Conservation (phyloP, 2,329 filamentous ascomycete species). For the Alternaria longipes region DNA sequence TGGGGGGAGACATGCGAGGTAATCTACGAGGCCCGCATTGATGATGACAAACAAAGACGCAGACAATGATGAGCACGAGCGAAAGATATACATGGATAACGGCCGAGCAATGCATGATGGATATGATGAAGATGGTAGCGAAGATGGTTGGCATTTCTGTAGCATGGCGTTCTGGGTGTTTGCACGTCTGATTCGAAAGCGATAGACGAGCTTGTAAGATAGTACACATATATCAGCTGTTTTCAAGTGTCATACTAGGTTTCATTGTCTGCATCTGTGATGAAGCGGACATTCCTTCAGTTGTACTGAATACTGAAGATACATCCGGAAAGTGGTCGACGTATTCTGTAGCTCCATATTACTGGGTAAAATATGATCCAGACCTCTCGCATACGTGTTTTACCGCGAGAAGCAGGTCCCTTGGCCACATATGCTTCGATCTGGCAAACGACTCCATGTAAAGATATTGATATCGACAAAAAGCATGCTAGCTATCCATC, state of each 20-base stretch:
- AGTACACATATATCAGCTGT: conserved; percentile 10
- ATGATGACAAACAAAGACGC: conserved; percentile 3
- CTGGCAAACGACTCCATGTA: background rate
- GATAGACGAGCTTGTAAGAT: conserved; percentile 15
- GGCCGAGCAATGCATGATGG: conserved; percentile 10
- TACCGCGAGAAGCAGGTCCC: too few relatives aligned
- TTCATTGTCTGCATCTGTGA: background rate
- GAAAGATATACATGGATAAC: conserved; percentile 8
- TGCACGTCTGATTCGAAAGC: background rate
- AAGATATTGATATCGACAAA: background rate
- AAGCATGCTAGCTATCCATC: background rate
- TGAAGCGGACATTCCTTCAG: background rate
- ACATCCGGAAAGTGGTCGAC: too few relatives aligned
- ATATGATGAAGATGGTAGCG: background rate
- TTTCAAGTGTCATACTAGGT: background rate
- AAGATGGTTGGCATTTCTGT: conserved; percentile 8
- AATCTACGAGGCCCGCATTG: conserved; percentile 11
- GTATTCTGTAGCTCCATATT: too few relatives aligned
- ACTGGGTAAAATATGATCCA: too few relatives aligned
- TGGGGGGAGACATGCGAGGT: background rate
- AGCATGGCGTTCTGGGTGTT: conserved; percentile 15
- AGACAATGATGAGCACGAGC: conserved; percentile 15
- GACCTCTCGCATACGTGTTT: too few relatives aligned
- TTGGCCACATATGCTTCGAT: too few relatives aligned
- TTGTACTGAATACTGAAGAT: too few relatives aligned